phyloP scores from a whole-genome alignment of 352 stramenopile species.

The Bremia lactucae region DNA sequence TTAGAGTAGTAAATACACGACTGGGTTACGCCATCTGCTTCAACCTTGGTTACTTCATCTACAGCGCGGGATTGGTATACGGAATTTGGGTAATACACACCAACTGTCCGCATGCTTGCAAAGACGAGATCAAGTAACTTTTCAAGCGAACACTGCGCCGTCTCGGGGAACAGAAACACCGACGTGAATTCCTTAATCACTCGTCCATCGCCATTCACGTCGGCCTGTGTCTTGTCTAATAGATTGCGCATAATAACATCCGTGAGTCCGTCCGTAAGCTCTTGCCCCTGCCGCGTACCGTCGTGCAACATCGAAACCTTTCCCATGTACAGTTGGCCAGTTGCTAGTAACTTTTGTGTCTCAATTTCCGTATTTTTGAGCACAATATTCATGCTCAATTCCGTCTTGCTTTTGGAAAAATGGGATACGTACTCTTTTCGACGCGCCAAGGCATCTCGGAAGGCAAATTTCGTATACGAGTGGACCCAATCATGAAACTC shows the following conservation, averaged over 20 bases:
- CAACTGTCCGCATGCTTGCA: constrained; percentile 36
- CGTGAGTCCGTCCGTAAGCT: constrained; percentile 17
- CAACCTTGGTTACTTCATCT: constrained; percentile 22
- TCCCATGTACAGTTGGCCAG: constrained; percentile 24
- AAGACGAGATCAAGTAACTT: constrained; percentile 31
- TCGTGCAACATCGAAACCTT: constrained; percentile 42
- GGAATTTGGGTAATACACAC: constrained; percentile 43
- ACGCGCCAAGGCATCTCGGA: constrained; percentile 14
- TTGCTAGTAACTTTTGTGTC: constrained; percentile 15
- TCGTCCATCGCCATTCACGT: constrained; percentile 26
- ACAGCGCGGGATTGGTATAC: constrained; percentile 26
- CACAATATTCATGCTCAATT: constrained; percentile 41
- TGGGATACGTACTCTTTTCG: constrained; percentile 36
- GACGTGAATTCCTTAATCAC: constrained; percentile 62
- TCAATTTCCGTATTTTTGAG: constrained; percentile 37
- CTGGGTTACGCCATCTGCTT: constrained; percentile 11
- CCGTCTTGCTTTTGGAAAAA: constrained; percentile 51
- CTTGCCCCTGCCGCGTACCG: constrained; percentile 22
- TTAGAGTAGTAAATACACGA: constrained; percentile 43
- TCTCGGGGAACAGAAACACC: constrained; percentile 50
- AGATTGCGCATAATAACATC: constrained; percentile 27
- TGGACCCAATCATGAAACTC: constrained; percentile 72
- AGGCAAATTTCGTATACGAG: constrained; percentile 49
- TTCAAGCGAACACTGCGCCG: constrained; percentile 23
- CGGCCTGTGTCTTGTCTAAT: constrained; percentile 5